Evolutionary conservation across 2,329 filamentous ascomycete species (phyloP), one percentile per base, ranked within the genome.

Genomic region (Coleophoma cylindrospora): DNA sequence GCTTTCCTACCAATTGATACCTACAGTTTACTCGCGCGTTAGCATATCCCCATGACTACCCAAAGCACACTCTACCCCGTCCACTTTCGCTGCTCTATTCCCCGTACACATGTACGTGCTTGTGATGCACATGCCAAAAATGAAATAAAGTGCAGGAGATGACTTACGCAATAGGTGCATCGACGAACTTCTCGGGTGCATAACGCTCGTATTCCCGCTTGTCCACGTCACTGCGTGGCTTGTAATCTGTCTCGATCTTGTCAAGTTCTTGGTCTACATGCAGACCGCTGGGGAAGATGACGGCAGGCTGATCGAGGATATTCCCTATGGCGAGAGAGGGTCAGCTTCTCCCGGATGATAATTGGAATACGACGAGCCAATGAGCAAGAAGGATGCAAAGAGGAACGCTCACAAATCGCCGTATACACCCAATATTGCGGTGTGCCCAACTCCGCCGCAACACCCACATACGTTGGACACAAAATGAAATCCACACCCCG

Each of bases 351-450:
- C 8, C 22, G 4, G 22, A 27, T 27, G 3, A 38, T 38, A 41
- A 21, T 21, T 41, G n/a, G 6, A 9, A 41, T 21, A 41, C 12
- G 15, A 19, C 10, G 15, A 17, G 17, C 19, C 40, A 41, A 11
- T 4, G 9, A 21, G n/a, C 13, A 14, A 21, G 15, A 8, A 22
- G 8, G 13, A 41, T 12, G 14, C 15, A 40, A 9, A 11, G 15
- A 41, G 22, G 22, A 7, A 22, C 14, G 12, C 40, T 13, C 40
- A 17, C 56, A 60, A 15, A 60, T 33, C 5, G 48, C 49, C 2
- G 57, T 61, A 43, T 60, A 61, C 2, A 74, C 74, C 81, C 82
- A 87, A 69, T 61, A 84, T 56, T 49, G 68, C 68, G 53, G 79
- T 66, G 38, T 41, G 15, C 14, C 38, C 17, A 41, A 13, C 15